Evolutionary conservation across 75 land plant species (phyloP).

Genomic region (Larix kaempferi): DNA sequence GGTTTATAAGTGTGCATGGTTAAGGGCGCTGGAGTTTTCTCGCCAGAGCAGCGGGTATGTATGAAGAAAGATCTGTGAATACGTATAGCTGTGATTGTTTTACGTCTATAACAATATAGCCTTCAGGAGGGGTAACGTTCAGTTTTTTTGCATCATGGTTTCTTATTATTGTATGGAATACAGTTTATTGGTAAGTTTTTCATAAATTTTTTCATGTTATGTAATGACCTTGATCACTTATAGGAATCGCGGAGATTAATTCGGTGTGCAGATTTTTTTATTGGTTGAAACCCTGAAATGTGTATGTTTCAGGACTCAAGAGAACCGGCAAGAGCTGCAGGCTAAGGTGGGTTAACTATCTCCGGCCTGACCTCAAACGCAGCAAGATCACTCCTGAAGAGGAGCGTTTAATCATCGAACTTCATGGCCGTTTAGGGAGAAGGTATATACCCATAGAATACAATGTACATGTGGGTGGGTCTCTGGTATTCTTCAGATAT

Average conservation of each 20-base stretch:
- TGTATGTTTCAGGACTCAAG: slow-evolving; percentile 33
- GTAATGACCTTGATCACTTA: no score
- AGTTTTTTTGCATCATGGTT: no score
- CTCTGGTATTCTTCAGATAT: not conserved
- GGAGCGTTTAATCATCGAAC: slow-evolving; percentile 67
- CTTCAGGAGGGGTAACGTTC: no score
- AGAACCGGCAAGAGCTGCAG: slow-evolving; percentile 90
- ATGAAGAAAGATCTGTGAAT: not conserved
- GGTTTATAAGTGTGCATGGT: slow-evolving; percentile 72
- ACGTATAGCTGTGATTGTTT: not conserved
- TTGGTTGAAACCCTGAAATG: no score
- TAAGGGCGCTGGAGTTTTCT: slow-evolving; percentile 89
- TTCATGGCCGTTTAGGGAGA: slow-evolving; percentile 84
- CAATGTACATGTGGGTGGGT: not conserved
- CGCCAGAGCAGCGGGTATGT: slow-evolving; percentile 45
- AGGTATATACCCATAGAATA: slow-evolving; percentile 1
- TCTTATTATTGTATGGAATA: no score
- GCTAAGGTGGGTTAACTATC: slow-evolving; percentile 82
- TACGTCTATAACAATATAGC: no score
- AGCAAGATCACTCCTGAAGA: slow-evolving; percentile 71
- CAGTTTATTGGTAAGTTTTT: no score
- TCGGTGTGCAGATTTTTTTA: no score
- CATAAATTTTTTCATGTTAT: no score
- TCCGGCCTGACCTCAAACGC: slow-evolving; percentile 82
- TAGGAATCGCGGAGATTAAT: no score